Base-by-base conservation (phyloP, 2,329 filamentous ascomycete species). In the Ceratocystis alfenasii region DNA sequence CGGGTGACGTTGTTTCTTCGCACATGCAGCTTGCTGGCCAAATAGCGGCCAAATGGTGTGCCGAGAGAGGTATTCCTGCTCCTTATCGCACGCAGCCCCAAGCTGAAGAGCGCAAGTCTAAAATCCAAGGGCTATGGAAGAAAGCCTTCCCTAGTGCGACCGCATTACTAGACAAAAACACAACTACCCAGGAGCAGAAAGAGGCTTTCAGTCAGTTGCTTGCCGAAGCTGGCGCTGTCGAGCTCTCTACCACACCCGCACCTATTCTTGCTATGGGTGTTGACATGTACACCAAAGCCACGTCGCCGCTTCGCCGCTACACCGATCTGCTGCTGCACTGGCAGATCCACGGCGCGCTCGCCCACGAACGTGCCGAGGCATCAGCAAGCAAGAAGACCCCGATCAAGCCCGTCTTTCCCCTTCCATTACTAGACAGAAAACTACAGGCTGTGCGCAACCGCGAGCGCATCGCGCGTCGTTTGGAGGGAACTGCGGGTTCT, bases 281-380 rank as follows among this genome's bases (percentile, higher is more conserved):
- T 1, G 78, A 83, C 65, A 81, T 82, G 75, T 87, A 87, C 72
- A 76, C 81, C 67, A 87, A 85, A 69, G 80, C 80, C 48, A 88
- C 86, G 6, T 86, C 82, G 62, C 86, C 86, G 20, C 77, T 88
- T n/a, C 83, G 86, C 44, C 81, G 86, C 55, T 87, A 81, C 73
- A 74, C 77, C 4, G 86, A 88, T 72, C 74, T 88, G 60, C 72
- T 88, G 41, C 79, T 82, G 1, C 85, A 87, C 74, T 87, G 83
- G 83, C 85, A 88, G 72, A 82, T 88, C 68, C 80, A 86, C 70
- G 81, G 80, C 1, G 80, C 82, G 8, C 74, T 88, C 41, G 74
- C 76, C 15, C 73, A 78, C 67, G 79, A 81, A 69, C 75, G 78
- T 7, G 68, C 28, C 66, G 71, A 53, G 69, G 36, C 48, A 22